Conservation (phyloP, 192 early-diverging fungal genomes). For the Podochytrium sp. region DNA sequence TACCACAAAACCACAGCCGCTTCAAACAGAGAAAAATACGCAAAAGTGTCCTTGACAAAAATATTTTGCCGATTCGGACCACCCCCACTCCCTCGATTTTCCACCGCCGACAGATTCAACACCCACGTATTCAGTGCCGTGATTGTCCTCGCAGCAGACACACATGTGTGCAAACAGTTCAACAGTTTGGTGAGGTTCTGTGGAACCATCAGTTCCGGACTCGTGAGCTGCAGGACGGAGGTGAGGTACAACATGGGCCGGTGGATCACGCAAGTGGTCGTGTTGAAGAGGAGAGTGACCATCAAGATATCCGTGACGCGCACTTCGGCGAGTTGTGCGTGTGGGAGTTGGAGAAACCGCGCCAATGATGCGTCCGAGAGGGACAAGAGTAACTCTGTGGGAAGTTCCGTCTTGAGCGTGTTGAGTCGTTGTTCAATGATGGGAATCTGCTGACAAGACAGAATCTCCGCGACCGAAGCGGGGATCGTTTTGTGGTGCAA, state of each 20-base stretch:
- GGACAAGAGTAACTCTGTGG: background rate
- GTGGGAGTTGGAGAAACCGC: background rate
- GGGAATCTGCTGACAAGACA: background rate
- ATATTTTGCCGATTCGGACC: background rate
- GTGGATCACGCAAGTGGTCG: background rate
- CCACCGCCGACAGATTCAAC: background rate
- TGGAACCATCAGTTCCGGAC: background rate
- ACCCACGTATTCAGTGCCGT: background rate
- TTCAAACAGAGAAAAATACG: conserved; percentile 6
- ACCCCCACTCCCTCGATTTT: background rate
- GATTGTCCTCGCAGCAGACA: background rate
- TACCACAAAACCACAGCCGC: conserved; percentile 14
- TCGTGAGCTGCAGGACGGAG: background rate
- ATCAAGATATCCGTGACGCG: background rate
- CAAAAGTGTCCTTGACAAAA: background rate
- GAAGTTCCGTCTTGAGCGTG: background rate
- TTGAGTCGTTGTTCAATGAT: background rate
- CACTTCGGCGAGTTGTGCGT: background rate
- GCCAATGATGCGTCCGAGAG: background rate
- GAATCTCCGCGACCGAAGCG: background rate
- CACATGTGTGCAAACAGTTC: background rate
- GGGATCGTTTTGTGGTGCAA: background rate
- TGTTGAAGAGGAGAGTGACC: background rate
- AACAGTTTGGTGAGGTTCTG: background rate
- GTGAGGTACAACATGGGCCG: background rate